Base-by-base conservation (phyloP, 208 protist species). In the Crithidia mellificae region DNA sequence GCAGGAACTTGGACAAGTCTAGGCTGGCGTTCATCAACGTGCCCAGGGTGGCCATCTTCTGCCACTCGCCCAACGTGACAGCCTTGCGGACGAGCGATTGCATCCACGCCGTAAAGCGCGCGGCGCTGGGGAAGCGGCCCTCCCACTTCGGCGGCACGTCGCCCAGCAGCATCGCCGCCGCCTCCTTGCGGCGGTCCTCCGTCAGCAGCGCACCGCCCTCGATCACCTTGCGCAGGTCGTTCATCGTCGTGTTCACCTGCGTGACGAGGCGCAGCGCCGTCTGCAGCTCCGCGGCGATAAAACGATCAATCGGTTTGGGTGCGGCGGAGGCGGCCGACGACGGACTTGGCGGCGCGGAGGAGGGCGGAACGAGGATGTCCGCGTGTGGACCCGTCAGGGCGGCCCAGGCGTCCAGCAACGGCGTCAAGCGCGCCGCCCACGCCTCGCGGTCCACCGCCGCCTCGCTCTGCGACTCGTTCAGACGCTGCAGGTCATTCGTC, bases 101-200 rank as follows among this genome's bases (percentile, higher is more conserved):
- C 64, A 98, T 68, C 93, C 96, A 98, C 3, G 73, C 72, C 1
- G 90, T 34, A 63, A 96, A 84, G 44, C 90, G 80, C 62, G 70
- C 49, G 19, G 88, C 75, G 29, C 96, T 88, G 46, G 91, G 70
- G 87, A 98, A 99, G 76, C 77, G 72, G 8, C 80, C 77, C 51
- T 92, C 77, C 97, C 98, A 99, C 19, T 44, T 61, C 0, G 74
- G 30, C 9, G 97, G 97, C 12, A 99, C 81, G 15, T 85, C 82
- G 19, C 95, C 94, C 3, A 59, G 56, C 27, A 98, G 51, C 77
- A 99, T 88, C 57, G 77, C 49, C 6, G 78, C 71, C 14, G 93
- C 89, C 62, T 97, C 82, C 2, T 63, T 57, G 25, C 92, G 80
- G 4, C 96, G 85, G 50, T 75, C 52, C 63, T 95, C 86, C 19